Percentiles rank a stretch among this genome's conserved stretches.
phyloP scores from a whole-genome alignment of 2,329 filamentous ascomycete genomes.

The Canariomyces notabilis region DNA sequence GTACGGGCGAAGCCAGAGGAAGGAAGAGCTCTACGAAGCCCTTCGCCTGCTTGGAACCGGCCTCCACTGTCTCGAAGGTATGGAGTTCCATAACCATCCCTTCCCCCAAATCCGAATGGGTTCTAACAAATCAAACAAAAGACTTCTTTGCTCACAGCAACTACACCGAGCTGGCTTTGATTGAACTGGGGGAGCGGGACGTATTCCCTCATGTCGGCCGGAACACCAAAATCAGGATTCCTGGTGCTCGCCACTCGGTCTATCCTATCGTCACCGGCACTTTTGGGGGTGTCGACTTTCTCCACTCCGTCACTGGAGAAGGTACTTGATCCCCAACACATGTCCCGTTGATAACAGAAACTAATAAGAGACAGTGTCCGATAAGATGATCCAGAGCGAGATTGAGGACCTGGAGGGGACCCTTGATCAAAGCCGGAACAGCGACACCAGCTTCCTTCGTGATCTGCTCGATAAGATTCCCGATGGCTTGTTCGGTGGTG shows the following conservation, averaged over 20 bases:
- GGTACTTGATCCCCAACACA: constrained; percentile 31
- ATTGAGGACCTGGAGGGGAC: constrained; percentile 84
- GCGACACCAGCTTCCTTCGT: constrained; percentile 69
- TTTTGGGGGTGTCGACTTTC: constrained; percentile 90
- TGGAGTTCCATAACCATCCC: neutral
- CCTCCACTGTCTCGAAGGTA: constrained; percentile 79
- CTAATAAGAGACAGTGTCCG: constrained; percentile 54
- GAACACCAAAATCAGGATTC: constrained; percentile 63
- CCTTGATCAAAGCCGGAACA: constrained; percentile 58
- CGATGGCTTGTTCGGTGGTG: constrained; percentile 69
- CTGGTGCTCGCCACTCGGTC: constrained; percentile 60
- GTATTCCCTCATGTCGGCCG: constrained; percentile 85
- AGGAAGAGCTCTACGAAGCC: constrained; percentile 80
- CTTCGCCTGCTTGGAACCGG: constrained; percentile 82
- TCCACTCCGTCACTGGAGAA: constrained; percentile 77
- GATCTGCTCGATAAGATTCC: constrained; percentile 79
- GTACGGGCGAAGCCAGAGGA: constrained; percentile 61
- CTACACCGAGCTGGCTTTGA: constrained; percentile 81
- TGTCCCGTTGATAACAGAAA: neutral
- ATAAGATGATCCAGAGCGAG: constrained; percentile 88
- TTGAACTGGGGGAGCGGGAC: constrained; percentile 75
- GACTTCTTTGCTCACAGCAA: constrained; percentile 94
- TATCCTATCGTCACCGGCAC: constrained; percentile 87
- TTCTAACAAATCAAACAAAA: constrained; percentile 25
- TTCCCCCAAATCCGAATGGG: neutral